Conservation (phyloP, 805 yeast species). For the Candida loeiensis region DNA sequence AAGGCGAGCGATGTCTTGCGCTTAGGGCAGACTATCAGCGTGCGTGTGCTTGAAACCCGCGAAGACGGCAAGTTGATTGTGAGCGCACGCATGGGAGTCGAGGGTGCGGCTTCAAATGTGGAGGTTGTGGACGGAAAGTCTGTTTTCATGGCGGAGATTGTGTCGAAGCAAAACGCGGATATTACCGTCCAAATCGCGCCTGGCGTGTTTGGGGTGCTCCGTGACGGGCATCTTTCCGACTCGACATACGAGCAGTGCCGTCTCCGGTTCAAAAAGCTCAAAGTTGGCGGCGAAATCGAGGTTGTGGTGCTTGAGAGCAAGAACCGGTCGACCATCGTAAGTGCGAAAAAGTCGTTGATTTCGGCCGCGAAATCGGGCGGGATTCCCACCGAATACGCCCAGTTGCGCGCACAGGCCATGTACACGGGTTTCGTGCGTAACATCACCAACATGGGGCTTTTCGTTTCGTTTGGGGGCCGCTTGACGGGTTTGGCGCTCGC, state of each 20-base stretch:
- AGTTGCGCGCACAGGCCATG: slow-evolving; percentile 46
- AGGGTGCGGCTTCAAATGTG: slow-evolving; percentile 30
- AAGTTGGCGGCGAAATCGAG: slow-evolving; percentile 59
- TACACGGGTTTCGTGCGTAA: slow-evolving; percentile 76
- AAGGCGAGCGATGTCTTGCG: slow-evolving; percentile 75
- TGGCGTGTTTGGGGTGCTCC: slow-evolving; percentile 62
- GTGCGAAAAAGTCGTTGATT: slow-evolving; percentile 65
- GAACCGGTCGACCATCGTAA: slow-evolving; percentile 56
- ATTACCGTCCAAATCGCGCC: slow-evolving; percentile 57
- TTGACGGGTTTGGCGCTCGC: slow-evolving; percentile 83
- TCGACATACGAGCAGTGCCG: slow-evolving; percentile 71
- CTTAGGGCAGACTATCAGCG: slow-evolving; percentile 78
- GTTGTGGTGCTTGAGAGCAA: slow-evolving; percentile 65
- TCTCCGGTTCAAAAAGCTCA: slow-evolving; percentile 55
- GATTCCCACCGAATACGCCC: slow-evolving; percentile 60
- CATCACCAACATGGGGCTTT: slow-evolving; percentile 75
- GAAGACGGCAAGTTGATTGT: slow-evolving; percentile 57
- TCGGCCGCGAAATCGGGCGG: slow-evolving; percentile 51
- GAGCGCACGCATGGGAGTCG: slow-evolving; percentile 63
- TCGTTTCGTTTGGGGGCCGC: slow-evolving; percentile 75
- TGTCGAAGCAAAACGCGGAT: slow-evolving; percentile 73
- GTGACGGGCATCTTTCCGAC: slow-evolving; percentile 74
- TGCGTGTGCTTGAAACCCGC: slow-evolving; percentile 60
- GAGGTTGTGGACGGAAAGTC: slow-evolving; percentile 58
- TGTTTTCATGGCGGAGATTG: slow-evolving; percentile 54